phyloP scores from a whole-genome alignment of 2,329 filamentous ascomycete species.

The Eutypella sp. region DNA sequence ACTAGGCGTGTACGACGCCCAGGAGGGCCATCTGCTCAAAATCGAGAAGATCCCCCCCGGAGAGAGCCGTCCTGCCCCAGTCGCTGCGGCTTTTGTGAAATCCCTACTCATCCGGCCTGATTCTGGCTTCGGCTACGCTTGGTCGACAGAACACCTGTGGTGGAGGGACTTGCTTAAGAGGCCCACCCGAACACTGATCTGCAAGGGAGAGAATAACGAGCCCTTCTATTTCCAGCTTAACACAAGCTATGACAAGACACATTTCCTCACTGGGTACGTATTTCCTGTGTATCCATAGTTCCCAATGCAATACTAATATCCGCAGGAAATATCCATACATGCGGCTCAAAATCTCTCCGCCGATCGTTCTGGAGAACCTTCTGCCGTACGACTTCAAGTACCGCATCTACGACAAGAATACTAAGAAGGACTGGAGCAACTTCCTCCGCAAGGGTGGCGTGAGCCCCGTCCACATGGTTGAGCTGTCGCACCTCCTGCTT shows the following conservation, averaged over 20 bases:
- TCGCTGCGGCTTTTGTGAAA: constrained; percentile 88
- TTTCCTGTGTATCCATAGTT: neutral
- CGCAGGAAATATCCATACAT: constrained; percentile 83
- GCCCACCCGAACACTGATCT: constrained; percentile 82
- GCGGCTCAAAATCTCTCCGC: constrained; percentile 85
- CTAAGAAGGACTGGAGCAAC: constrained; percentile 98
- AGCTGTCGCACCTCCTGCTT: constrained; percentile 86
- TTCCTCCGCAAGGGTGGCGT: constrained; percentile 94
- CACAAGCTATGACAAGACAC: constrained; percentile 75
- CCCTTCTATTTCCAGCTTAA: constrained; percentile 98
- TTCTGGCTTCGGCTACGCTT: constrained; percentile 92
- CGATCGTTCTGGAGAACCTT: constrained; percentile 89
- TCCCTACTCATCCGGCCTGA: constrained; percentile 84
- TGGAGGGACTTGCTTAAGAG: constrained; percentile 87
- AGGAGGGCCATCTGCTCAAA: constrained; percentile 86
- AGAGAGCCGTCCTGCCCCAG: constrained; percentile 81
- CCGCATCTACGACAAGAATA: constrained; percentile 97
- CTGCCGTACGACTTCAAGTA: constrained; percentile 99
- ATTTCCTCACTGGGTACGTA: constrained; percentile 69
- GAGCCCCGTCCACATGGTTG: constrained; percentile 94
- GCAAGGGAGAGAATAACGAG: constrained; percentile 78
- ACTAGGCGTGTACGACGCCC: constrained; percentile 80
- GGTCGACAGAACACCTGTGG: constrained; percentile 85
- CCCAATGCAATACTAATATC: constrained; percentile 24
- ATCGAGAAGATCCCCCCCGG: constrained; percentile 97